A percentile compares a stretch with the other conserved stretches of the same genome.
Conservation (phyloP, 2,329 filamentous ascomycete species). For the Aspergillus viridinutans region DNA sequence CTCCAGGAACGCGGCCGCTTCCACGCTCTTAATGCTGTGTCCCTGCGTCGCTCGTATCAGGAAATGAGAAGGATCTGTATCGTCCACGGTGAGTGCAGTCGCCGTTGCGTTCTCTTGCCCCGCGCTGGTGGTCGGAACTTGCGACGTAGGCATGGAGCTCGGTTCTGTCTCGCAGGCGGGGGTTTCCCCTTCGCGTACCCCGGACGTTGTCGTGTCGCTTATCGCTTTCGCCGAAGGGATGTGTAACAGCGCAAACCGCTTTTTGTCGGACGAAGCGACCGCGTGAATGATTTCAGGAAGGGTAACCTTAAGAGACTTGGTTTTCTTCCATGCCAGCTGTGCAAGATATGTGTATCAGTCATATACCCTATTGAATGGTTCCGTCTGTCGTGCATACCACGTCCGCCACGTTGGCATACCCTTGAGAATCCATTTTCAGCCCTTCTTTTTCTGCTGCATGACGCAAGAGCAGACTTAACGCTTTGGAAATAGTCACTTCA, state of each 20-base stretch:
- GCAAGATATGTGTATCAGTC: neutral
- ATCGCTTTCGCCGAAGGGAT: conserved; percentile 27
- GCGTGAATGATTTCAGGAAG: conserved; percentile 67
- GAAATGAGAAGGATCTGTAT: conserved; percentile 60
- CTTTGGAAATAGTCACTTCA: conserved; percentile 39
- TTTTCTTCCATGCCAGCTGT: conserved; percentile 54
- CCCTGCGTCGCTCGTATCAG: conserved; percentile 95
- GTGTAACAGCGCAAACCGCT: conserved; percentile 77
- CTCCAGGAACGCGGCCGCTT: conserved; percentile 65
- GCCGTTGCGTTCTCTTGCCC: conserved; percentile 30
- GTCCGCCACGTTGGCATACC: conserved; percentile 58
- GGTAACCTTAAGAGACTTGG: conserved; percentile 68
- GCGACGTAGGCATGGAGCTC: neutral
- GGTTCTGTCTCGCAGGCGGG: conserved; percentile 2
- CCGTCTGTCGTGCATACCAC: conserved; percentile 42
- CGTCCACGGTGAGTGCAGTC: conserved; percentile 33
- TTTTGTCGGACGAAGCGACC: conserved; percentile 77
- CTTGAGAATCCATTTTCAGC: conserved; percentile 54
- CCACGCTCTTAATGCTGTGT: conserved; percentile 71
- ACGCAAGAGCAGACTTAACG: conserved; percentile 48
- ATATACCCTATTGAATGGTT: neutral
- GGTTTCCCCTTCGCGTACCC: conserved; percentile 1
- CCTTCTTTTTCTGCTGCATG: conserved; percentile 60
- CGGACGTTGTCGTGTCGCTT: conserved; percentile 11
- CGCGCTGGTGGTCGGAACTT: conserved; percentile 22